Evolutionary conservation across 75 land plant species (phyloP), one percentile per base, ranked within the genome.

Genomic region (Azolla pinnata): DNA sequence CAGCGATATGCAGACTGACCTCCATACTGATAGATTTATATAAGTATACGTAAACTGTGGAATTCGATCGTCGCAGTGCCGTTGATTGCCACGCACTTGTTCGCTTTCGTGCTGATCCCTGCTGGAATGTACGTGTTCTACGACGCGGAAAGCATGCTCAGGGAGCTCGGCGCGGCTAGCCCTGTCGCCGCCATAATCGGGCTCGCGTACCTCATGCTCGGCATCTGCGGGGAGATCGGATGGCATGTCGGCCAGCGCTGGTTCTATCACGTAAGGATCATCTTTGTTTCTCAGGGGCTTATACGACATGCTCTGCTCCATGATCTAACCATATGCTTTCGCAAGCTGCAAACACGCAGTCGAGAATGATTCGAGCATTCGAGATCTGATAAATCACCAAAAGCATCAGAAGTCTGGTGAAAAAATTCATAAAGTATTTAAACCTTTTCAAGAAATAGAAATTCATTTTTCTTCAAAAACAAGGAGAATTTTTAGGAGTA

Each of bases 191-290:
- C 19, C 19, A 20, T 48, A 5, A 9, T 14, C 19, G 51, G 51
- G 9, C 19, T 48, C 19, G 14, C 51, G 4, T 48, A 48, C 19
- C 9, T 48, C 51, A 48, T 48, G 51, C 19, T 48, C 21, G 9
- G 19, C 4, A 18, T 48, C 51, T 14, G 19, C 51, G 51, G 51
- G 9, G 51, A 48, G 19, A 20, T 48, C 21, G 51, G 51, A 48
- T 48, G 51, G 51, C 51, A 48, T 18, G 51, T 48, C 51, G 19
- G 19, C 21, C 51, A 48, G 51, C 51, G 21, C 14, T 48, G 51
- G 51, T 48, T 48, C 21, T 48, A 48, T 18, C 51, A 48, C 19
- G 51, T 48, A 48, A 7, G 42, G 14, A 38, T 8, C 14, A 8
- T 38, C 12, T 38, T 7, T 14, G 14, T 38, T 38, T 7, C 12